Base-by-base conservation (phyloP, 2,329 filamentous ascomycete species). In the Cytospora piceicola region DNA sequence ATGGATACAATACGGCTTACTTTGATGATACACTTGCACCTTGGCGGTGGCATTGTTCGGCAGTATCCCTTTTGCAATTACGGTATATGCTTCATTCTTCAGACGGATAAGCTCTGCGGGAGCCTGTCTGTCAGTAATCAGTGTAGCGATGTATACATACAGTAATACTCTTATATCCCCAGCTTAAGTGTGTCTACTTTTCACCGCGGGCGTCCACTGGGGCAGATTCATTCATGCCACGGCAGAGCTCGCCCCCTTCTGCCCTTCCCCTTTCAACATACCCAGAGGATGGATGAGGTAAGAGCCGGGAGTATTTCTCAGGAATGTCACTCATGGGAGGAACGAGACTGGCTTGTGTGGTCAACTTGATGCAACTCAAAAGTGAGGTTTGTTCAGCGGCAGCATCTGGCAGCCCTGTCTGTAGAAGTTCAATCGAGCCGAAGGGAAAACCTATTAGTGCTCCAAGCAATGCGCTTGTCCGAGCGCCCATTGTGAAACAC, bases 401-500 rank as follows among this genome's bases (percentile, higher is more conserved):
- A 12, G n/a, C 15, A 9, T 12, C 24, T 8, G 42, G 42, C n/a
- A 7, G 20, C n/a, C 17, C 14, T 17, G 4, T 46, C 42, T 46
- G 17, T 17, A 12, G 46, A 36, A 36, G 20, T 39, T 17, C 58
- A 52, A 29, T 15, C 9, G 20, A 49, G 2, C 12, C 24, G 49
- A 11, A 29, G 34, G 7, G 36, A 39, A 36, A 56, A n/a, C n/a
- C n/a, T 8, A 54, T 39, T 36, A 56, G 32, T 49, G 30, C 17
- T 54, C 42, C 39, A 32, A 57, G 32, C 51, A 61, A 34, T 51
- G 30, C 42, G 39, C 49, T 22, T 27, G 14, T 34, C 15, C n/a
- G 20, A 54, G 56, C 57, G 63, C 63, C 57, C n/a, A 30, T 49
- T 36, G 42, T 61, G 22, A 12, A 46, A 17, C 15, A 49, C 39